Evolutionary conservation across 306 rosid species (phyloP), one percentile per base, ranked within the genome.

Genomic region (Corylus avellana): DNA sequence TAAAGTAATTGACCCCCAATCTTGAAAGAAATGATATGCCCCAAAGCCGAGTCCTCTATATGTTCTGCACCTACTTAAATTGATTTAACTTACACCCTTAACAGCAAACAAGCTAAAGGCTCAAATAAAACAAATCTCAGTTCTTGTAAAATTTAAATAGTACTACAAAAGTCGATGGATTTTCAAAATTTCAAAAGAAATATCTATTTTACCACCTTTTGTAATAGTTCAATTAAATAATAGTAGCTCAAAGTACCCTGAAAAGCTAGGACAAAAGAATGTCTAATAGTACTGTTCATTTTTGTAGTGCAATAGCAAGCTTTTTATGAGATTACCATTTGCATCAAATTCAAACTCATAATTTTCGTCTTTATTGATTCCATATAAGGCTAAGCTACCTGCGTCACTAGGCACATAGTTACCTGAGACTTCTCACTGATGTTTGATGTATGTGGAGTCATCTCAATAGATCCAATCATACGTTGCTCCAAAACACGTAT

Each of bases 401-500:
- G 25, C 55, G 4, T 32, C 55, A 57, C 79, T 51, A 70, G 49
- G 64, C 69, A 78, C 66, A 44, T 42, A 59, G 56, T 83, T 85
- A 91, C 98, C 94, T 90, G 92, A 64, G 88, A 88, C 86, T 89
- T 71, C 80, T 91, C 94, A 11, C 37, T 80, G 76, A 71, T 80
- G 84, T 75, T 87, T 75, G 89, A 79, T 70, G 87, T 76, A 58
- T 83, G 92, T 61, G 88, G 87, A 56, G 85, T 81, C 81, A 67
- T 80, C 57, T 91, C 93, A 55, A 93, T 72, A 22, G 94, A 87
- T 83, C 89, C 91, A 72, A 90, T 87, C 98, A 93, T 93, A 7
- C 88, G 91, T 77, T 93, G 90, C 87, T 93, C 97, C 79, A 93
- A 77, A 72, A 87, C 86, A 73, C 78, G 83, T 46, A 93, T 93